Evolutionary conservation across 1,139 yeast species (phyloP).

Genomic region (Pichia sp.): DNA sequence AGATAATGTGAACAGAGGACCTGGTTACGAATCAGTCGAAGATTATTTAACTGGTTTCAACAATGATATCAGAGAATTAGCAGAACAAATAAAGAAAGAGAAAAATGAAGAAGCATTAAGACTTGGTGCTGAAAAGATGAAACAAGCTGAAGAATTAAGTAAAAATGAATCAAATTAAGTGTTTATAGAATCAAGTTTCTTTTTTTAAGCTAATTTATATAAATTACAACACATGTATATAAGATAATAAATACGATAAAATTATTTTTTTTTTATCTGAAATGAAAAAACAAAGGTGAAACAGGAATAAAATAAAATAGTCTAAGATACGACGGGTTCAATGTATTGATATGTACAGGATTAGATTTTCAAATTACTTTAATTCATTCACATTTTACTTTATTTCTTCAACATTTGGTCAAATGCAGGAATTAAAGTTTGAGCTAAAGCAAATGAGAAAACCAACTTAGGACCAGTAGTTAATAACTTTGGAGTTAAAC

Average conservation of each 20-base stretch:
- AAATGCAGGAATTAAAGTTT: slow-evolving; percentile 90
- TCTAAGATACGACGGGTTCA: too few species aligned
- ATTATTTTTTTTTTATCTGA: too few species aligned
- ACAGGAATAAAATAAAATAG: too few species aligned
- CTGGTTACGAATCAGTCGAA: slow-evolving; percentile 33
- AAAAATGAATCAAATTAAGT: background rate
- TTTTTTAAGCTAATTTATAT: background rate
- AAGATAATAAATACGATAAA: too few species aligned
- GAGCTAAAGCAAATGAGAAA: slow-evolving; percentile 94
- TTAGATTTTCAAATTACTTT: too few species aligned
- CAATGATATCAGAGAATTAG: slow-evolving; percentile 18
- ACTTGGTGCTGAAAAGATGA: slow-evolving; percentile 16
- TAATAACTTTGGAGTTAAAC: slow-evolving; percentile 89
- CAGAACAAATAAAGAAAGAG: slow-evolving; percentile 24
- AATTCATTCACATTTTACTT: too few species aligned
- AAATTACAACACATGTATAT: too few species aligned
- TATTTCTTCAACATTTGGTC: slow-evolving; percentile 38
- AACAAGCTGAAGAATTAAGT: slow-evolving; percentile 14
- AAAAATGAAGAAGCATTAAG: slow-evolving; percentile 17
- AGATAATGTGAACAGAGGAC: slow-evolving; percentile 24
- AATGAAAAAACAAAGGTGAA: too few species aligned
- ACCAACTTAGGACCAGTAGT: slow-evolving; percentile 98
- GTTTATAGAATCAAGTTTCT: background rate
- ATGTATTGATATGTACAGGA: too few species aligned
- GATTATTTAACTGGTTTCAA: slow-evolving; percentile 26